A percentile compares a stretch with the other conserved stretches of the same genome.
phyloP scores from a whole-genome alignment of 2,329 filamentous ascomycete species.

The Trichoderma atroviride region DNA sequence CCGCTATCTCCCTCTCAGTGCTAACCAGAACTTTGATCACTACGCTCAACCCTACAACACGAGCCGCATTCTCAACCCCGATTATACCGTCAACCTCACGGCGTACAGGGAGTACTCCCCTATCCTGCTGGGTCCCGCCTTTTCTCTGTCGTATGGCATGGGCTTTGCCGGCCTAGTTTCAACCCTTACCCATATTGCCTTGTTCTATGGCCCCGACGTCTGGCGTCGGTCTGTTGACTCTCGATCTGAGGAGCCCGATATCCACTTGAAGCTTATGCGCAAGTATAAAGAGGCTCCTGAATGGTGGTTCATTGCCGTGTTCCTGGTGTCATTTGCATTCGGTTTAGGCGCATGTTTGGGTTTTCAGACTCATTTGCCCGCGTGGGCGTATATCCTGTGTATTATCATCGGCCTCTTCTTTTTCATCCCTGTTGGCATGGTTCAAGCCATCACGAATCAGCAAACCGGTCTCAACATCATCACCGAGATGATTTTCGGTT shows the following conservation, averaged over 20 bases:
- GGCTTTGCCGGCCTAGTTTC: conserved; percentile 59
- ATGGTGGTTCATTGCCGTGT: conserved; percentile 59
- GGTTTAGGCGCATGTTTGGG: conserved; percentile 40
- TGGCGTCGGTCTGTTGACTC: conserved; percentile 38
- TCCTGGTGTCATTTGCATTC: conserved; percentile 53
- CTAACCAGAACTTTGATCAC: conserved; percentile 61
- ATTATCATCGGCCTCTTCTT: conserved; percentile 46
- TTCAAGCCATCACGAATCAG: conserved; percentile 53
- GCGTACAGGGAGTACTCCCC: conserved; percentile 62
- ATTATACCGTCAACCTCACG: conserved; percentile 56
- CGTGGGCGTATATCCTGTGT: conserved; percentile 47
- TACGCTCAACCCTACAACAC: conserved; percentile 60
- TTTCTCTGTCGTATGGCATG: conserved; percentile 58
- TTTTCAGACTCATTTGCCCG: conserved; percentile 47
- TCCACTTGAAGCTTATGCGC: conserved; percentile 59
- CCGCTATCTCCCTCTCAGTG: conserved; percentile 59
- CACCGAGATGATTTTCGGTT: conserved; percentile 53
- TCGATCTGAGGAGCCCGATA: conserved; percentile 49
- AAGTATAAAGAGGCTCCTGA: conserved; percentile 58
- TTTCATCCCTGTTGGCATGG: conserved; percentile 49
- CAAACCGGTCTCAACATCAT: conserved; percentile 53
- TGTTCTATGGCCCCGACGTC: conserved; percentile 58
- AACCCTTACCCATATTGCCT: conserved; percentile 53
- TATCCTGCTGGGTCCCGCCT: conserved; percentile 57
- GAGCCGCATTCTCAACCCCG: conserved; percentile 54